Evolutionary conservation across 2,329 filamentous ascomycete species (phyloP).

Genomic region (Aspergillus fumigatus): DNA sequence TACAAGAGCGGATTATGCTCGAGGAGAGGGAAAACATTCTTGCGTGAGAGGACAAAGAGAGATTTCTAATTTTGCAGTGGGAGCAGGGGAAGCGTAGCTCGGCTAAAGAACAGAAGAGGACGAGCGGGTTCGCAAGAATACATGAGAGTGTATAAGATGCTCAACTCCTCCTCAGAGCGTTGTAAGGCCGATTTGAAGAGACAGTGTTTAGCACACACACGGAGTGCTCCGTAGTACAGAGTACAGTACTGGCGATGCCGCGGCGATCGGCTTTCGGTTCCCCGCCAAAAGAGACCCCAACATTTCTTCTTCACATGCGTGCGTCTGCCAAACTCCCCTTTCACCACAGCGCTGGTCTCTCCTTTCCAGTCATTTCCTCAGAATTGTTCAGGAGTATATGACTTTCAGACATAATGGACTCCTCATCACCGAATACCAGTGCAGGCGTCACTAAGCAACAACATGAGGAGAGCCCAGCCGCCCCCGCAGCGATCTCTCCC

Average conservation of each 20-base stretch:
- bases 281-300: constrained; percentile 17
- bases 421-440: not conserved
- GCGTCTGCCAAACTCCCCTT: not conserved
- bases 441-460: not conserved
- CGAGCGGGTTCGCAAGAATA: constrained; percentile 17
- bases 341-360: not conserved
- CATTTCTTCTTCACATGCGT: constrained; percentile 20
- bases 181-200: too few species aligned
- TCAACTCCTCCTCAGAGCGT: too few species aligned
- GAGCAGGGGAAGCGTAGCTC: constrained; percentile 27
- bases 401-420: not conserved
- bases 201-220: too few species aligned
- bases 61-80: constrained; percentile 38
- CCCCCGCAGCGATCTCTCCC: not conserved
- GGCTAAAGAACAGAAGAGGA: constrained; percentile 25
- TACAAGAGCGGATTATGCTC: constrained; percentile 25
- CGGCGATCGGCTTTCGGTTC: constrained; percentile 25
- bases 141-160: too few species aligned
- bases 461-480: not conserved
- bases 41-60: constrained; percentile 27
- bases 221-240: too few species aligned
- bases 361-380: not conserved
- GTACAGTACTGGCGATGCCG: not conserved
- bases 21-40: constrained; percentile 36
- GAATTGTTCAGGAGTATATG: not conserved